A percentile compares a stretch with the other conserved stretches of the same genome.
These are phyloP conservation scores for Neostapfia colusana DNA, from an alignment of 176 grass and related monocot genomes.

Conservation along the genomic window DNA sequence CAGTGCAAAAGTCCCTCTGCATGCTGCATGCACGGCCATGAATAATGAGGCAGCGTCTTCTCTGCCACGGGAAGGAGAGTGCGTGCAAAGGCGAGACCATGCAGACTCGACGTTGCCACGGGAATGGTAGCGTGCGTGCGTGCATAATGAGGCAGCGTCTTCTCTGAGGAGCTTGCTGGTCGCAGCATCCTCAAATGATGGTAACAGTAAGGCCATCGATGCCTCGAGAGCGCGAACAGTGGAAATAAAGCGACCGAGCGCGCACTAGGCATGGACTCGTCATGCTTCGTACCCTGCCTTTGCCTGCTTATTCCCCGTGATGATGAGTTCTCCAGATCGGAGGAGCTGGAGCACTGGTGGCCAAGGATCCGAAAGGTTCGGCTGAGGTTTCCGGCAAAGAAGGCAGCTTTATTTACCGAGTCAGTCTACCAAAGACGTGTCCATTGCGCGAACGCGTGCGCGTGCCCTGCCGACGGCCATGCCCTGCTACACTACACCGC, in stretches of 20 bases:
- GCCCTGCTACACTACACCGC: neutral
- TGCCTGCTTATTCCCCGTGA: neutral
- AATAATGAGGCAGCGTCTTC: neutral
- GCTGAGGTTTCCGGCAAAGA: neutral
- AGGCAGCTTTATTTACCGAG: conserved; percentile 18
- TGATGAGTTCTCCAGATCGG: neutral
- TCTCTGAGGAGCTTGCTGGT: conserved; percentile 1
- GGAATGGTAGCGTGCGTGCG: conserved; percentile 26
- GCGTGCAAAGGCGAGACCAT: conserved; percentile 34
- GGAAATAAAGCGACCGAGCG: conserved; percentile 32
- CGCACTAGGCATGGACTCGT: conserved; percentile 20
- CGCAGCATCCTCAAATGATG: neutral
- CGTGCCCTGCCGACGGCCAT: conserved; percentile 8
- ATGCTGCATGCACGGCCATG: neutral
- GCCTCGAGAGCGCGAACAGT: conserved; percentile 15
- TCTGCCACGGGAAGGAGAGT: conserved; percentile 13
- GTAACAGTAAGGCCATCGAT: conserved; percentile 18
- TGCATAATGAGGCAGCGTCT: conserved; percentile 36
- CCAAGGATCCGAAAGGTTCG: conserved; percentile 9
- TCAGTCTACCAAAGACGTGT: neutral
- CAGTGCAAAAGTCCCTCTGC: conserved; percentile 10
- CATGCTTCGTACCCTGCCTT: neutral
- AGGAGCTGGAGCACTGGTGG: conserved; percentile 26
- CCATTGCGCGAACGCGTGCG: neutral
- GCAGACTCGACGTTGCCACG: conserved; percentile 16